Evolutionary conservation across 1,284 basidiomycete genomes (phyloP), one percentile per base, ranked within the genome.

Genomic region (Cutaneotrichosporon dermatis): DNA sequence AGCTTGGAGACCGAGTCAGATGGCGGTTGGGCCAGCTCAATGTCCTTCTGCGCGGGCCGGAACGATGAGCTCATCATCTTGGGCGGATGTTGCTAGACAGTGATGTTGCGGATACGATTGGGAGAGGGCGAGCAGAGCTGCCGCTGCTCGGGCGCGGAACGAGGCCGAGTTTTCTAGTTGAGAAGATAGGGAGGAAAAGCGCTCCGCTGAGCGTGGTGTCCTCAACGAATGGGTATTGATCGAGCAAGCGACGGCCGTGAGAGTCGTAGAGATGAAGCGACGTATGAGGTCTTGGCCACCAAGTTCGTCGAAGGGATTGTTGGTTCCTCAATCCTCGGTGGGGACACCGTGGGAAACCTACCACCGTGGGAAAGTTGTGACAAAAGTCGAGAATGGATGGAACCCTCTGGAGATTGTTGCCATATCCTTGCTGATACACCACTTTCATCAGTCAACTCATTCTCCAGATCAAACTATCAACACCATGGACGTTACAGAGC

Each of bases 11-110:
- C 85, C 11, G 87, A 88, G 76, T 90, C 88, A 25, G 82, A 77
- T 0, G 89, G 88, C 1, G 87, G 87, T 60, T 88, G 83, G 0
- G 80, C 74, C 37, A 92, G 84, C 76, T 92, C 88, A 54, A 90
- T 81, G 73, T 92, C 90, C 74, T 86, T 75, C n/a, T 72, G 62
- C 34, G 55, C 57, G 33, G 65, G 59, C 34, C 69, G 64, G 54
- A 69, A 71, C 16, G 62, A 53, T 46, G 50, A 37, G 37, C 50
- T 33, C 46, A 49, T 49, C 46, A 49, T 49, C 46, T 49, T 49
- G 46, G 46, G 46, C 46, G n/a, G 34, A 49, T 9, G 46, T 7
- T 49, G 44, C 25, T 25, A 25, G 25, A 25, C 25, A 25, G 25
- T 25, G 25, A 40, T 40, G 12, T 12, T 40, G 39, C 9, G 39